These are phyloP conservation scores for Xylariaceae sp. DNA, from an alignment of 2,329 filamentous ascomycete genomes.

Conservation along the genomic window DNA sequence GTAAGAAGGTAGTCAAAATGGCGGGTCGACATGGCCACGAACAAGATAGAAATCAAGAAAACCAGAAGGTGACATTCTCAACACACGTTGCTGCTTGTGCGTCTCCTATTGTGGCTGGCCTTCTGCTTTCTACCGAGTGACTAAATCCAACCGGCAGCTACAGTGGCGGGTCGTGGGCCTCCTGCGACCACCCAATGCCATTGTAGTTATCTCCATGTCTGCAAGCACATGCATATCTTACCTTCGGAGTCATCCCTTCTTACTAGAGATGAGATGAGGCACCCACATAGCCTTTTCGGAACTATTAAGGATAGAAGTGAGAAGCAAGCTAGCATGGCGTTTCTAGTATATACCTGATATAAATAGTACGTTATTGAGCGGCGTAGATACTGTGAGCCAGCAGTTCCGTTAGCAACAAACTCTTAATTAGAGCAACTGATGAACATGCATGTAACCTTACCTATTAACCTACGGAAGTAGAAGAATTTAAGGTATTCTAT, in stretches of 20 bases:
- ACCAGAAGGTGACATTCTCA: not conserved
- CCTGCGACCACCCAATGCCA: not conserved
- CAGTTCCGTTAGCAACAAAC: not conserved
- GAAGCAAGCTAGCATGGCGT: not conserved
- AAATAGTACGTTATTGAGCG: not conserved
- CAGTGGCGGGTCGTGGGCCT: not conserved
- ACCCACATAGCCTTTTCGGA: not conserved
- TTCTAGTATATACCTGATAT: not conserved
- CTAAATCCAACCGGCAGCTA: not conserved
- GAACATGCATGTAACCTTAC: not conserved
- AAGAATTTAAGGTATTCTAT: not conserved
- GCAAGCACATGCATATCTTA: not conserved
- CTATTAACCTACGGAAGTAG: not conserved
- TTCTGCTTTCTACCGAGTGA: not conserved
- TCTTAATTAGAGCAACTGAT: not conserved
- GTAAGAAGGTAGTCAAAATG: not conserved
- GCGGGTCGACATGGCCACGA: no score
- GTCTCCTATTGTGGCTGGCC: not conserved
- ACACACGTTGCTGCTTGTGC: no score
- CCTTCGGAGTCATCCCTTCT: not conserved
- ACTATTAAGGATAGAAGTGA: not conserved
- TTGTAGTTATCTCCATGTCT: not conserved
- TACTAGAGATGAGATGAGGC: not conserved
- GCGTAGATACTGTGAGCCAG: not conserved
- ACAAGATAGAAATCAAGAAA: not conserved